Conservation (phyloP, 805 yeast species). For the Scheffersomyces spartinae region DNA sequence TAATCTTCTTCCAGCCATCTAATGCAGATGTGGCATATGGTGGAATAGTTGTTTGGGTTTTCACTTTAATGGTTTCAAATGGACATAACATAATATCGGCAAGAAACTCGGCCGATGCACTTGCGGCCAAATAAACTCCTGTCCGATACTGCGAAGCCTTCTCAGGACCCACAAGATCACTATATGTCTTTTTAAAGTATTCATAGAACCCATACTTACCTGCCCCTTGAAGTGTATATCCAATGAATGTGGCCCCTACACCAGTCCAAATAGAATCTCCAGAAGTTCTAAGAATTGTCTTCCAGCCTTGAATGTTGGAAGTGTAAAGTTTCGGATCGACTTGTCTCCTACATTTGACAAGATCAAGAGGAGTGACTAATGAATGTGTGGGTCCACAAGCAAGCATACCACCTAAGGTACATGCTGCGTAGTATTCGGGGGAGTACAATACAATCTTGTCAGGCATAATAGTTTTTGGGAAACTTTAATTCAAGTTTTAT, state of each 20-base stretch:
- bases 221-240: constrained; percentile 93
- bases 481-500: no score
- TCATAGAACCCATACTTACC: constrained; percentile 97
- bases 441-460: constrained; percentile 40
- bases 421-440: constrained; percentile 55
- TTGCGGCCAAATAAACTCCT: constrained; percentile 65
- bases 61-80: constrained; percentile 89
- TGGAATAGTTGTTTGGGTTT: constrained; percentile 86
- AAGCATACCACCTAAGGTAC: constrained; percentile 66
- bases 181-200: constrained; percentile 71
- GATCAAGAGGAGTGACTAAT: constrained; percentile 83
- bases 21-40: constrained; percentile 58
- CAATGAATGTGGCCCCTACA: constrained; percentile 82
- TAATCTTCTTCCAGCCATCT: constrained; percentile 58
- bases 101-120: constrained; percentile 88
- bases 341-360: constrained; percentile 89
- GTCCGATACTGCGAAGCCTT: constrained; percentile 56
- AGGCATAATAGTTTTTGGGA: no score
- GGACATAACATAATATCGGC: constrained; percentile 91
- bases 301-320: constrained; percentile 77
- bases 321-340: constrained; percentile 64
- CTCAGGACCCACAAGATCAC: constrained; percentile 54
- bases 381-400: constrained; percentile 98
- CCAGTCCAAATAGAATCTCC: constrained; percentile 85
- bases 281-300: constrained; percentile 55